Evolutionary conservation across 768 basidiomycete species (phyloP).

Genomic region (Lactarius sanguifluus): DNA sequence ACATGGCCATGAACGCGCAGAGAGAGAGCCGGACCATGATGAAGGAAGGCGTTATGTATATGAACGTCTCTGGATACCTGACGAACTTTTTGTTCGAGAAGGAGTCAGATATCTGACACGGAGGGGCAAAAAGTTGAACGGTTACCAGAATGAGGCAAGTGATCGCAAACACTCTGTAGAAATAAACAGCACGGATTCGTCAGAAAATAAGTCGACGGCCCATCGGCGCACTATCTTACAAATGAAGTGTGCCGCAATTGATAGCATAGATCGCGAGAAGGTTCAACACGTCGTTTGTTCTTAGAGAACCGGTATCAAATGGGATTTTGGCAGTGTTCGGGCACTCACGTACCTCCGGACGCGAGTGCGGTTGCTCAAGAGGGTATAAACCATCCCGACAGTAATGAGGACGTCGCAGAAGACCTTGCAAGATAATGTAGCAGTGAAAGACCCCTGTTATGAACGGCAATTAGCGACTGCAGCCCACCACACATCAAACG

Average conservation of each 20-base stretch:
- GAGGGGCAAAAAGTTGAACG: not conserved
- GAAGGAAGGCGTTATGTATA: too few species aligned
- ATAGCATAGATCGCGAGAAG: not conserved
- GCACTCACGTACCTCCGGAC: too few species aligned
- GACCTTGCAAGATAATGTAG: too few species aligned
- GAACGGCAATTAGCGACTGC: not conserved
- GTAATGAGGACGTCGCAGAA: too few species aligned
- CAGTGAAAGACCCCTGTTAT: not conserved
- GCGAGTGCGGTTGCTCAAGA: too few species aligned
- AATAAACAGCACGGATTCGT: not conserved
- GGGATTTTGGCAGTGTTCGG: too few species aligned
- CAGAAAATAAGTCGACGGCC: not conserved
- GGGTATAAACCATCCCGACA: too few species aligned
- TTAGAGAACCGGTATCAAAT: not conserved
- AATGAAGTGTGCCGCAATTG: not conserved
- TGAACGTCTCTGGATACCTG: too few species aligned
- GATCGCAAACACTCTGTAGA: not conserved
- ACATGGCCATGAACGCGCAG: too few species aligned
- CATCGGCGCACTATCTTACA: not conserved
- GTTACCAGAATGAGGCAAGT: not conserved
- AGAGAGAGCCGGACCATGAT: too few species aligned
- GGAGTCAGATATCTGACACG: too few species aligned
- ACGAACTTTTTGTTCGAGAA: too few species aligned
- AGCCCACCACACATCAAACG: not conserved
- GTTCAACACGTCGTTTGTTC: not conserved